Base-by-base conservation (phyloP, 202 grass and related monocot genomes). In the Elaeis oleifera region DNA sequence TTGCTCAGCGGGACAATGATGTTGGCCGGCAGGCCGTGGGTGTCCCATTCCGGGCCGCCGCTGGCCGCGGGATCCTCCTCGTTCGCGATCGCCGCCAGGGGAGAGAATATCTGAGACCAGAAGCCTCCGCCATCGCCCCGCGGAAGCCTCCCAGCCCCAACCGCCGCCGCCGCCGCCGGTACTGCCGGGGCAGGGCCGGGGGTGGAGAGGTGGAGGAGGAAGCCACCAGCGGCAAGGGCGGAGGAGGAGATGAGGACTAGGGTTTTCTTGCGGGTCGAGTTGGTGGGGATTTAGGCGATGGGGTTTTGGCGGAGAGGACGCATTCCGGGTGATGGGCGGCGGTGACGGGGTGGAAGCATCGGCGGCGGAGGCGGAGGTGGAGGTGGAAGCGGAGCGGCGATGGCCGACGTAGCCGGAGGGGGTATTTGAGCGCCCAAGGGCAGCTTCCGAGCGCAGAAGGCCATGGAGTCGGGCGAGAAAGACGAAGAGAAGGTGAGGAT, bases 11-110 rank as follows among this genome's bases (percentile, higher is more conserved):
- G 80, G 71, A 90, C 84, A 14, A 71, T 56, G 70, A 90, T 82
- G 72, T 88, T 84, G 32, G 77, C 72, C 0, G 94, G 88, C 58
- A 97, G 85, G 3, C 88, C 88, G 54, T 97, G 94, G 15, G 80
- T 51, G 71, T 97, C 94, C 88, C 94, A 97, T 8, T 92, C 88
- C 52, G 18, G 29, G 19, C 76, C 76, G 16, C 50, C 71, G 18
- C 25, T 50, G 15, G 36, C 6, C 36, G 36, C 11, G 7, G 36
- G 11, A 13, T 79, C 84, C 13, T 85, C 82, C 36, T 92, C 94
- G 29, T 59, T 67, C 18, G 88, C 94, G 25, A 76, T 70, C 6
- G 94, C 94, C 27, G 77, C 53, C 26, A 75, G 71, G 15, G 62
- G 66, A 18, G 82, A 84, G 71, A 92, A 86, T 16, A 89, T 25